A percentile compares a stretch with the other conserved stretches of the same genome.
Evolutionary conservation across 345 rosid species (phyloP).

Genomic region (Gossypioides kirkii): DNA sequence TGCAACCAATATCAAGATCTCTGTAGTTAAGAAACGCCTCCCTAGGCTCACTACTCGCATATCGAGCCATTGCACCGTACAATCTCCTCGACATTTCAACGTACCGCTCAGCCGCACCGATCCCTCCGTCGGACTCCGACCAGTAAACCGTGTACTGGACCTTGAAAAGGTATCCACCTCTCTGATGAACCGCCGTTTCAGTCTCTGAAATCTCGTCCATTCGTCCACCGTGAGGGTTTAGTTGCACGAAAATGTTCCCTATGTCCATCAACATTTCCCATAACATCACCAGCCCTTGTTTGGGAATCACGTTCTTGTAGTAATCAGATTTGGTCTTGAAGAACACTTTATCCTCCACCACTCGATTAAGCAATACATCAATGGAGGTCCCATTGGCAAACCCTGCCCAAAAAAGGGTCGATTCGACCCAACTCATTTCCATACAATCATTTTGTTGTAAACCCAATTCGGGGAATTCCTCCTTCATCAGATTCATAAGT

Average conservation of each 20-base stretch:
- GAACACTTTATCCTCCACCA: slow-evolving; percentile 1
- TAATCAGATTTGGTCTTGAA: slow-evolving; percentile 29
- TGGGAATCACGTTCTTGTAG: slow-evolving; percentile 12
- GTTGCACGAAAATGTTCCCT: not conserved
- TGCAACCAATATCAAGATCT: slow-evolving; percentile 60
- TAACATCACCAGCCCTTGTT: slow-evolving; percentile 13
- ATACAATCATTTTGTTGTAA: slow-evolving; percentile 36
- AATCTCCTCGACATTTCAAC: slow-evolving; percentile 29
- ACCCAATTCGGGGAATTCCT: slow-evolving; percentile 43
- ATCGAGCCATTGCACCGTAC: slow-evolving; percentile 35
- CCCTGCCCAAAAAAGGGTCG: slow-evolving; percentile 20
- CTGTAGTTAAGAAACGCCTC: slow-evolving; percentile 57
- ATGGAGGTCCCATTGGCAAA: slow-evolving; percentile 10
- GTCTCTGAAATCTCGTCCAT: slow-evolving; percentile 36
- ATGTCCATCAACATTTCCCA: slow-evolving; percentile 20
- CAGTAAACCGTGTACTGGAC: slow-evolving; percentile 29
- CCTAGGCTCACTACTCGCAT: slow-evolving; percentile 51
- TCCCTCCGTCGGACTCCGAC: slow-evolving; percentile 18
- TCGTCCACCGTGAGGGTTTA: slow-evolving; percentile 40
- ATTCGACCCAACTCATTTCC: slow-evolving; percentile 49
- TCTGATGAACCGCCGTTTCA: slow-evolving; percentile 39
- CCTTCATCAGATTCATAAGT: slow-evolving; percentile 27
- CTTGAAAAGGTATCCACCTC: slow-evolving; percentile 40
- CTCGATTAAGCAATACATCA: not conserved
- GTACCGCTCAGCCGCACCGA: slow-evolving; percentile 13